Percentiles rank a stretch among this genome's conserved stretches.
phyloP scores from a whole-genome alignment of 1,139 yeast genomes.

The Candida sojae region DNA sequence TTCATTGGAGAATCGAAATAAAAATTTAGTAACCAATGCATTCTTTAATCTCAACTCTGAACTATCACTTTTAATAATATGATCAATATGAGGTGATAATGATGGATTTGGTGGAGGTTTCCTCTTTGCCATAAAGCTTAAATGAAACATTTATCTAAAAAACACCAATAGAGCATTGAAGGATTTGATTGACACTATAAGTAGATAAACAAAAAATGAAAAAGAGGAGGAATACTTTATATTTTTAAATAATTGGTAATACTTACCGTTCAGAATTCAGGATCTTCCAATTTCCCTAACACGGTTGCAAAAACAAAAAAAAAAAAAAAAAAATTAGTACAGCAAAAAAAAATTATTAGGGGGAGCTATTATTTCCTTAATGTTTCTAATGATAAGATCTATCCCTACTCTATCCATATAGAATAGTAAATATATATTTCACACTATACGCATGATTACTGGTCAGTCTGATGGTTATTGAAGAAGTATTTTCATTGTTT shows the following conservation, averaged over 20 bases:
- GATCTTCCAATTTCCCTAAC: slow-evolving; percentile 5
- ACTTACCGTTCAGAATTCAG: not conserved
- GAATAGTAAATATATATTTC: no score
- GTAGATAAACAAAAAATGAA: no score
- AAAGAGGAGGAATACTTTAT: not conserved
- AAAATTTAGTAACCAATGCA: not conserved
- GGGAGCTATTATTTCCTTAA: not conserved
- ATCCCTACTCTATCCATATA: not conserved
- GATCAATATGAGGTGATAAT: not conserved
- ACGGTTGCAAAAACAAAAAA: slow-evolving; percentile 4
- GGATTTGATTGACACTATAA: not conserved
- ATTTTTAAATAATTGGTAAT: not conserved
- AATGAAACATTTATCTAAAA: not conserved
- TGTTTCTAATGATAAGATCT: not conserved
- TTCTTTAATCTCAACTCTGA: not conserved
- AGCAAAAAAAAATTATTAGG: no score
- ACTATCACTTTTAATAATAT: not conserved
- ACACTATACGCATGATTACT: no score
- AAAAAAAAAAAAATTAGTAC: not conserved
- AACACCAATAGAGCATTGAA: not conserved
- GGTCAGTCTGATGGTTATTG: no score
- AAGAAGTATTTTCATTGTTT: no score
- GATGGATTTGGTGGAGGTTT: not conserved
- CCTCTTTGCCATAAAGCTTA: no score
- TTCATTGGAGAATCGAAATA: not conserved